Base-by-base conservation (phyloP, 345 rosid genomes). In the Ricinus communis region DNA sequence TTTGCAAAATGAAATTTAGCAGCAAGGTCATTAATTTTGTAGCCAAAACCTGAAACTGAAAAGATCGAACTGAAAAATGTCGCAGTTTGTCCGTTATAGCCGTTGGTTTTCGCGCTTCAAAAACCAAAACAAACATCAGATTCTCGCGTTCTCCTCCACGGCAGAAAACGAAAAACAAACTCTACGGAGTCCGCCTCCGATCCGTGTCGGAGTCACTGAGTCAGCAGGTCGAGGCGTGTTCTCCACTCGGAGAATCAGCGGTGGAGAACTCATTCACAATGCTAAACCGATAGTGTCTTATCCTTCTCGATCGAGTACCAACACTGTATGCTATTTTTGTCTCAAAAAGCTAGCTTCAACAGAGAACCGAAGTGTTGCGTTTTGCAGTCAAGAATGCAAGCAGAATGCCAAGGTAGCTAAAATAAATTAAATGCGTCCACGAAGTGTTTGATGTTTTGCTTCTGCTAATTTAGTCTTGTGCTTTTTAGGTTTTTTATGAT, bases 161-260 rank as follows among this genome's bases (percentile, higher is more conserved):
- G 65, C 75, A 45, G 77, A 72, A 41, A 47, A 53, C 46, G 73
- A 58, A 52, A 66, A 65, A 43, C 79, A 67, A 11, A 45, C 19
- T 47, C 78, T 68, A 24, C 73, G 74, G 21, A 76, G 50, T 3
- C 93, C 89, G 63, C 96, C 93, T 57, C 96, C 93, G 28, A 88
- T 93, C 16, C 83, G 83, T 18, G 93, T 91, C 25, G 79, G 73
- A 28, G 76, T 93, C 67, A 93, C 97, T 1, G 89, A 74, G 80
- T 82, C 90, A 57, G 93, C 93, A 2, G 97, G 96, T 65, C 87
- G 98, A 0, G 98, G 90, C 71, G 93, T 93, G 61, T 93, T 89
- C 82, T 88, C 98, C 9, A 88, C 86, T 3, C 84, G 93, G 72
- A 73, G 79, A 65, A 91, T 93, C 73, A 70, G 76, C 2, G 84